Percentiles rank a stretch among this genome's conserved stretches.
Conservation (phyloP, 2,329 filamentous ascomycete species). For the Proliferodiscus dingleyae region DNA sequence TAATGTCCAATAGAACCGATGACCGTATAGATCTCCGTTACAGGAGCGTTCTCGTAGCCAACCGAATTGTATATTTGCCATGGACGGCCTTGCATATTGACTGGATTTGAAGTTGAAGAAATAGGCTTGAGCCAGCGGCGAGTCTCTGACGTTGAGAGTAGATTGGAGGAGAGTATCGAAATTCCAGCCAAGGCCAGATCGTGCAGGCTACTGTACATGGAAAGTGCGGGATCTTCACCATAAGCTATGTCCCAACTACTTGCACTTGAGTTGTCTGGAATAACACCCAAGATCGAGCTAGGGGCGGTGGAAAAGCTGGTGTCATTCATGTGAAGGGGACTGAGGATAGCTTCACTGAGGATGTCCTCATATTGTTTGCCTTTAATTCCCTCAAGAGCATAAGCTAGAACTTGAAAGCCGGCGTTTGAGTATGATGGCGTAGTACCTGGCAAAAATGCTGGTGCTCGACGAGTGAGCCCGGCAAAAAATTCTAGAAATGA, state of each 20-base stretch:
- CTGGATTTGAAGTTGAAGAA: neutral
- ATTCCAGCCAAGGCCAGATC: constrained; percentile 1
- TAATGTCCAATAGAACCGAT: constrained; percentile 2
- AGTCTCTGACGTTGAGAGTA: neutral
- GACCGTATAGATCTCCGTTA: constrained; percentile 4
- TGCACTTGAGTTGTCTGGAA: neutral
- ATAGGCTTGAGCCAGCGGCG: constrained; percentile 8
- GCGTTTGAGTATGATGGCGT: constrained; percentile 1
- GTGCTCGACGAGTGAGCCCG: neutral
- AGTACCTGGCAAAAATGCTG: neutral
- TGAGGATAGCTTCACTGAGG: neutral
- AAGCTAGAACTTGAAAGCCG: neutral
- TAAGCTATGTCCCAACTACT: neutral
- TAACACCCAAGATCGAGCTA: neutral
- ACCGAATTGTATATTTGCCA: constrained; percentile 5
- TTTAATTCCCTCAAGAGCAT: neutral
- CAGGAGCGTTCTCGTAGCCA: neutral
- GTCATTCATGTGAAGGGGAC: neutral
- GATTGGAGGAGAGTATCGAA: constrained; percentile 6
- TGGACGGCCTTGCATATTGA: neutral
- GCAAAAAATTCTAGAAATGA: neutral
- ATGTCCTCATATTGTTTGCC: neutral
- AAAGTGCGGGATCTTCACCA: neutral
- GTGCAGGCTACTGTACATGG: neutral
- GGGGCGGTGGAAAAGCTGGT: neutral